phyloP scores from a whole-genome alignment of 768 basidiomycete genomes.

The Leccinum aurantiacum region DNA sequence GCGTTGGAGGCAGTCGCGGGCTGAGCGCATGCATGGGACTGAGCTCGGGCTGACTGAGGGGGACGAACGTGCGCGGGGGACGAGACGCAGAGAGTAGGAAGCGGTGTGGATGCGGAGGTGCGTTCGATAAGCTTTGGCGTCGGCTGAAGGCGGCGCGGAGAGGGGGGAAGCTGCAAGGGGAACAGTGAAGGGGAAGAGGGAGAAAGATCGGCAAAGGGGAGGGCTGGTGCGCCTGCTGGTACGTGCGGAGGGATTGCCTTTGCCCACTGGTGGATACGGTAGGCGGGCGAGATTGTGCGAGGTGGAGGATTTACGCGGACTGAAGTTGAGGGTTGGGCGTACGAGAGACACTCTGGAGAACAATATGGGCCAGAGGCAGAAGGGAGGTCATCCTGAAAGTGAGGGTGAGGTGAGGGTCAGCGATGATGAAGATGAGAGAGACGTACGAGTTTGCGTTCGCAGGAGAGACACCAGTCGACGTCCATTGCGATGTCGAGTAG shows the following conservation, averaged over 20 bases:
- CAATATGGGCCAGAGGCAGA: constrained; percentile 50
- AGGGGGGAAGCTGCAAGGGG: constrained; percentile 15
- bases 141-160: constrained; percentile 26
- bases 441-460: constrained; percentile 59
- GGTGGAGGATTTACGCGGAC: not conserved
- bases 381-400: constrained; percentile 15
- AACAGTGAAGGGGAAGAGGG: constrained; percentile 1
- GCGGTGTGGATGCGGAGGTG: constrained; percentile 29
- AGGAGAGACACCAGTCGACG: constrained; percentile 70
- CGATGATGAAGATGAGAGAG: not conserved
- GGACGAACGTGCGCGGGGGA: constrained; percentile 36
- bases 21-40: constrained; percentile 34
- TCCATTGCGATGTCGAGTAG: constrained; percentile 43
- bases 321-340: constrained; percentile 39
- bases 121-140: constrained; percentile 38
- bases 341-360: constrained; percentile 44
- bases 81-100: constrained; percentile 53
- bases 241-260: constrained; percentile 32
- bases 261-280: constrained; percentile 32
- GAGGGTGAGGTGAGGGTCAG: not conserved
- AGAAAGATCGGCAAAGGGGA: constrained; percentile 27
- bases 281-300: constrained; percentile 1
- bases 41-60: constrained; percentile 31
- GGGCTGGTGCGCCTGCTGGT: constrained; percentile 31
- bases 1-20: constrained; percentile 39